Evolutionary conservation across 2,329 filamentous ascomycete species (phyloP).

Genomic region (Botrytis fabae): DNA sequence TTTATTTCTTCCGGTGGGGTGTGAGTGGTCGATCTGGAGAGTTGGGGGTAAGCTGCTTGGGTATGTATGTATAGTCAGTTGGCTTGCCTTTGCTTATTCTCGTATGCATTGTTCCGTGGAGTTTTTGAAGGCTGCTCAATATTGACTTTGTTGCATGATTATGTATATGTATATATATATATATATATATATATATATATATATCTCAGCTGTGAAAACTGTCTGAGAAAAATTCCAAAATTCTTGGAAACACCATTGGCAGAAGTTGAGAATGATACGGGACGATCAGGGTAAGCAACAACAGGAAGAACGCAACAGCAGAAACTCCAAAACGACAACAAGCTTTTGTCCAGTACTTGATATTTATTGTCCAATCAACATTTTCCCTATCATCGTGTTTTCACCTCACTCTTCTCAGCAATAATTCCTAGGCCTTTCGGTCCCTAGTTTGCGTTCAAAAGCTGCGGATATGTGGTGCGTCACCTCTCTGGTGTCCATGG

Average conservation of each 20-base stretch:
- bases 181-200: neutral
- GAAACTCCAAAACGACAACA: neutral
- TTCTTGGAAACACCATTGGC: too few species aligned
- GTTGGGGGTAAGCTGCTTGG: neutral
- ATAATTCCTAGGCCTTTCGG: neutral
- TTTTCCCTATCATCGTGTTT: neutral
- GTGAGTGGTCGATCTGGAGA: neutral
- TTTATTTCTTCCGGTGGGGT: too few species aligned
- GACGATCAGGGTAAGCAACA: neutral
- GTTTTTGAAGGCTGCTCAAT: neutral
- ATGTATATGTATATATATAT: neutral
- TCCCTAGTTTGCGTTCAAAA: neutral
- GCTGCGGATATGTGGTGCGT: neutral
- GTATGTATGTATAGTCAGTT: neutral
- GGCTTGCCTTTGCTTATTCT: neutral
- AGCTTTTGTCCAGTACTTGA: neutral
- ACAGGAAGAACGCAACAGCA: neutral
- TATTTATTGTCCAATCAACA: neutral
- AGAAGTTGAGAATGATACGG: neutral
- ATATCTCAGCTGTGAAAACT: neutral
- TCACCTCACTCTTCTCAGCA: neutral
- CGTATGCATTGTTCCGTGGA: neutral
- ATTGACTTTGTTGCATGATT: neutral
- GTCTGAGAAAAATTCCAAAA: neutral
- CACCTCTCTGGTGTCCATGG: neutral